A percentile compares a stretch with the other conserved stretches of the same genome.
These are phyloP conservation scores for Wickerhamomyces queroliae DNA, from an alignment of 805 yeast species.

Conservation along the genomic window DNA sequence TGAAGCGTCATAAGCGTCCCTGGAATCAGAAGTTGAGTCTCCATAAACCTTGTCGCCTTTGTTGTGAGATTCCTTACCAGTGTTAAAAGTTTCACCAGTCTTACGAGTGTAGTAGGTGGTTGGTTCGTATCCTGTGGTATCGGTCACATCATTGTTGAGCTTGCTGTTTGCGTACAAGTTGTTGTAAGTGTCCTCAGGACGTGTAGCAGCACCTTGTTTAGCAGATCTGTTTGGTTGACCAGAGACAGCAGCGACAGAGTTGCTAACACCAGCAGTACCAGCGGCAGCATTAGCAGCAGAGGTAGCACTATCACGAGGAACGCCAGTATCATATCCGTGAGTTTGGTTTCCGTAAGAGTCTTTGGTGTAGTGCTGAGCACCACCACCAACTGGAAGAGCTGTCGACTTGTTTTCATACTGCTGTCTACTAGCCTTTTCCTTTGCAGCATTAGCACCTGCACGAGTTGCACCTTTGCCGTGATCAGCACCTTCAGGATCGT, in stretches of 20 bases:
- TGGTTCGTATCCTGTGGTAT: slow-evolving; percentile 15
- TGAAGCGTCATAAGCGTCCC: background rate
- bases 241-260: slow-evolving; percentile 4
- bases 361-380: slow-evolving; percentile 2
- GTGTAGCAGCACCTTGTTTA: slow-evolving; percentile 11
- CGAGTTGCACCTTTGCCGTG: slow-evolving; percentile 11
- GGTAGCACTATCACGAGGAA: slow-evolving; percentile 12
- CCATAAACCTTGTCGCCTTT: background rate
- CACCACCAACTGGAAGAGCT: slow-evolving; percentile 14
- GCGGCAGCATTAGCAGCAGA: slow-evolving; percentile 12
- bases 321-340: slow-evolving; percentile 11
- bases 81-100: slow-evolving; percentile 1
- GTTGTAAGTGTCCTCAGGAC: slow-evolving; percentile 15
- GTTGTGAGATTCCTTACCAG: background rate
- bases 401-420: slow-evolving; percentile 19
- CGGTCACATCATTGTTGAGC: slow-evolving; percentile 8
- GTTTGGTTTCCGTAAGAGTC: slow-evolving; percentile 12
- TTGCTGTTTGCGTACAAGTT: slow-evolving; percentile 3
- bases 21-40: background rate
- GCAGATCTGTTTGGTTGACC: background rate
- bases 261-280: slow-evolving; percentile 6
- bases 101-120: slow-evolving; percentile 13
- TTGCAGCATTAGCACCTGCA: slow-evolving; percentile 10
- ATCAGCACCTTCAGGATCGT: slow-evolving; percentile 3
- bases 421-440: background rate